Evolutionary conservation across 2,329 filamentous ascomycete species (phyloP).

Genomic region (Lecanicillium sp.): DNA sequence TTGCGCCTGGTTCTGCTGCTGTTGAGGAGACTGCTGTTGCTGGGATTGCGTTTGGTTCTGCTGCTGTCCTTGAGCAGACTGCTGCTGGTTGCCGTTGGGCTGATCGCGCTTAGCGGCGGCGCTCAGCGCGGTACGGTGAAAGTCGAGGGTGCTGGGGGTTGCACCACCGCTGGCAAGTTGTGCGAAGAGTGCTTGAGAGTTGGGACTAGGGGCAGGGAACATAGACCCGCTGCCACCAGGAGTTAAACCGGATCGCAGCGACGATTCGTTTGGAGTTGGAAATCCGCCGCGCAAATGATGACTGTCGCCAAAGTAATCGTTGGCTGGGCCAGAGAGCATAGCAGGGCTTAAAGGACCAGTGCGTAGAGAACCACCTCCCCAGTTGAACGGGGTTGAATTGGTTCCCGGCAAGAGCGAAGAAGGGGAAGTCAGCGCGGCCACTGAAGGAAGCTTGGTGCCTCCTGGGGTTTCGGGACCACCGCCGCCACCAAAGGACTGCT

Average conservation of each 20-base stretch:
- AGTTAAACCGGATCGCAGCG: conserved; percentile 80
- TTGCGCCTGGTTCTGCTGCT: conserved; percentile 13
- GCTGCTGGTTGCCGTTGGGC: conserved; percentile 23
- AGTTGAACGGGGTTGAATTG: conserved; percentile 67
- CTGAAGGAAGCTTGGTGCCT: conserved; percentile 74
- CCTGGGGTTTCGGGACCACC: conserved; percentile 70
- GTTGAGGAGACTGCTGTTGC: conserved; percentile 14
- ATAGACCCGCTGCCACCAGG: conserved; percentile 94
- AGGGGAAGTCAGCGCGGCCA: conserved; percentile 85
- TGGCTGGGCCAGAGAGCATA: conserved; percentile 82
- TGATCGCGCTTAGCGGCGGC: conserved; percentile 58
- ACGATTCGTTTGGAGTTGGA: conserved; percentile 94
- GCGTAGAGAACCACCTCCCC: conserved; percentile 75
- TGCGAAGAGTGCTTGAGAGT: conserved; percentile 73
- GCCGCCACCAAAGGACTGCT: conserved; percentile 74
- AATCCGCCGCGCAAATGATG: conserved; percentile 74
- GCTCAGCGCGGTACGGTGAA: conserved; percentile 84
- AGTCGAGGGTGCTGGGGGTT: conserved; percentile 86
- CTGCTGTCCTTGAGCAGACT: conserved; percentile 28
- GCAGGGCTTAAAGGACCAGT: conserved; percentile 92
- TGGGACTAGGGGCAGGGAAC: conserved; percentile 88
- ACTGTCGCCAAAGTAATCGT: conserved; percentile 82
- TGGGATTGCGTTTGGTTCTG: conserved; percentile 21
- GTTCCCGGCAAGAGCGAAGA: conserved; percentile 69
- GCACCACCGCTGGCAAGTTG: conserved; percentile 72